A percentile compares a stretch with the other conserved stretches of the same genome.
These are phyloP conservation scores for Daldinia grandis DNA, from an alignment of 495 filamentous ascomycete species.

Conservation along the genomic window DNA sequence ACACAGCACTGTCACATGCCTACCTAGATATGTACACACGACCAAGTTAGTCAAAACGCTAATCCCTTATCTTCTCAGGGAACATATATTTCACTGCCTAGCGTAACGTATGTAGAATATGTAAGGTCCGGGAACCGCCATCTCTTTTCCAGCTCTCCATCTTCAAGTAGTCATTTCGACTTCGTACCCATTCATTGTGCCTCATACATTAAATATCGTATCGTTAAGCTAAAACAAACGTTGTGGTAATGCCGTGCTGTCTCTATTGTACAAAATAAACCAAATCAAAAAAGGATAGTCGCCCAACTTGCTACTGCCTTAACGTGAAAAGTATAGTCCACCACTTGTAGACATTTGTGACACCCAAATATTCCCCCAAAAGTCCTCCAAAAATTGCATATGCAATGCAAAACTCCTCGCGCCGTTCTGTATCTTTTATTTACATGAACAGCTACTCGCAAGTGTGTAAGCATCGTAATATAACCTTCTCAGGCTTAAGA, in stretches of 20 bases:
- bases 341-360: neutral
- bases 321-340: neutral
- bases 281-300: slow-evolving; percentile 6
- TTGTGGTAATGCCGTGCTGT: slow-evolving; percentile 11
- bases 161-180: neutral
- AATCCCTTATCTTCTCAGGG: neutral
- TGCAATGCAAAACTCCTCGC: slow-evolving; percentile 31
- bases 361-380: slow-evolving; percentile 3
- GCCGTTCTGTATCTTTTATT: slow-evolving; percentile 28
- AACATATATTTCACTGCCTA: neutral
- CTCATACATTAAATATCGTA: neutral
- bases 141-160: neutral
- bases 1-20: neutral
- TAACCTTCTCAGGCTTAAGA: slow-evolving; percentile 29
- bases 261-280: slow-evolving; percentile 27
- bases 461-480: slow-evolving; percentile 9
- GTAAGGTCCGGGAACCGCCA: neutral
- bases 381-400: slow-evolving; percentile 7
- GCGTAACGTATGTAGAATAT: neutral
- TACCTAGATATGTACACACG: neutral
- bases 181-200: neutral
- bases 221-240: neutral
- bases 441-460: slow-evolving; percentile 14
- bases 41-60: neutral
- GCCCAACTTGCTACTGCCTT: slow-evolving; percentile 7